Evolutionary conservation across 805 yeast species (phyloP), one percentile per base, ranked within the genome.

Genomic region (Citeromyces matritensis): DNA sequence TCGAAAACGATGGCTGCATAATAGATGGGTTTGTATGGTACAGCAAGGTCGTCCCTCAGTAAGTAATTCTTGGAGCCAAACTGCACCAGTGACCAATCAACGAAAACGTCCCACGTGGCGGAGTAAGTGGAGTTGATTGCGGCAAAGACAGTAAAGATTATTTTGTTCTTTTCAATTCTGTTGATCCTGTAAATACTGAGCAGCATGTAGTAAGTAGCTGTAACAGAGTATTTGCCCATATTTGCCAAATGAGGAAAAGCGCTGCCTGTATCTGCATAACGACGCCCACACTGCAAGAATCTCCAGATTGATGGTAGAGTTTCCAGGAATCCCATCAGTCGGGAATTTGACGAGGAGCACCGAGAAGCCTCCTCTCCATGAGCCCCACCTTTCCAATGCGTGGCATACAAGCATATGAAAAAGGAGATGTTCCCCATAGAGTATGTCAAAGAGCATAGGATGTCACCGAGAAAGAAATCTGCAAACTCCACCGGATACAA

Each of bases 191-290:
- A 86, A 13, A 78, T 55, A 55, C 94, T 80, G 42, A 91, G 60
- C 6, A 76, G 58, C 43, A 73, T 69, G 51, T 81, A 76, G 51
- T 82, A 84, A 14, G 69, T 43, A 3, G 80, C 65, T 2, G 86
- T 67, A 24, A 77, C 54, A 1, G 66, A 44, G 48, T 88, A 91
- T 51, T 91, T 91, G 23, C 62, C 44, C 63, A 83, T 83, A 44
- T 91, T 91, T 4, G 94, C 88, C 35, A 88, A 54, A 61, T 91
- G 98, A 0, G 98, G 98, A 48, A 91, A 91, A 81, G 86, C 78
- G 45, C 86, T 95, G 2, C 93, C 88, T 0, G 96, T 79, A 48
- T 91, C 98, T 17, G 75, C 71, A 49, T 66, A 91, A 65, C 98
- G 93, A 43, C 98, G 61, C 23, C 79, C 49, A 54, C 98, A 91